A percentile compares a stretch with the other conserved stretches of the same genome.
phyloP scores from a whole-genome alignment of 2,329 filamentous ascomycete genomes.

The Penicillium sp. region DNA sequence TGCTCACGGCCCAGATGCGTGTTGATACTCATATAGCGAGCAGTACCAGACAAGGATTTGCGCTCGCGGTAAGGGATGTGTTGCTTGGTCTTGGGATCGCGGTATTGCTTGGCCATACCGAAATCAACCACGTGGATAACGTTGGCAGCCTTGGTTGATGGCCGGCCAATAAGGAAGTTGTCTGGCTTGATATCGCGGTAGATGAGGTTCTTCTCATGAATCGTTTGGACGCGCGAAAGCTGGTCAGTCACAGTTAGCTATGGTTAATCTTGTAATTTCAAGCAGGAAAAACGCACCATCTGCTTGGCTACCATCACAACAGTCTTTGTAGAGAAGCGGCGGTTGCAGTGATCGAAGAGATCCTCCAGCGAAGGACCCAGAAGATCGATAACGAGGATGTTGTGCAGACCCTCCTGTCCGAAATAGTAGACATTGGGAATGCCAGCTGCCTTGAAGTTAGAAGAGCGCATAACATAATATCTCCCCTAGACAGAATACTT shows the following conservation, averaged over 20 bases:
- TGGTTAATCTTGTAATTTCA: background rate
- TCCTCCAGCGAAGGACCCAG: slow-evolving; percentile 94
- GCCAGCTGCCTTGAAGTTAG: slow-evolving; percentile 64
- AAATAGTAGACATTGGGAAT: slow-evolving; percentile 99
- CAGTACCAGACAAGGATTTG: slow-evolving; percentile 94
- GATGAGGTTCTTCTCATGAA: slow-evolving; percentile 98
- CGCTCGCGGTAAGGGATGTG: slow-evolving; percentile 97
- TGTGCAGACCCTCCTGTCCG: slow-evolving; percentile 95
- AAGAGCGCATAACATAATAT: slow-evolving; percentile 1
- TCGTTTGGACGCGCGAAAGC: slow-evolving; percentile 87
- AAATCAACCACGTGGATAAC: slow-evolving; percentile 99
- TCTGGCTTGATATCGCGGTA: slow-evolving; percentile 99
- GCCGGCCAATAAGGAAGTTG: slow-evolving; percentile 95
- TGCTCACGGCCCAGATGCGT: slow-evolving; percentile 96
- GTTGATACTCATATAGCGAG: slow-evolving; percentile 99
- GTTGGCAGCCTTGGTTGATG: slow-evolving; percentile 89
- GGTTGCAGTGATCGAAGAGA: slow-evolving; percentile 94
- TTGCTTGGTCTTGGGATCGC: slow-evolving; percentile 97
- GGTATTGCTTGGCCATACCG: slow-evolving; percentile 99
- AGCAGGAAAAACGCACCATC: slow-evolving; percentile 62
- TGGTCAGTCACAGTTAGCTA: slow-evolving; percentile 31
- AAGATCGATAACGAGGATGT: slow-evolving; percentile 96
- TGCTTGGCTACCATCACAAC: slow-evolving; percentile 99
- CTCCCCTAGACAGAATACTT: slow-evolving; percentile 49
- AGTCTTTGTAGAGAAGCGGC: slow-evolving; percentile 93